Percentiles rank a stretch among this genome's conserved stretches.
Conservation (phyloP, 73 alveolate species). For the Tetrahymena elliotti region DNA sequence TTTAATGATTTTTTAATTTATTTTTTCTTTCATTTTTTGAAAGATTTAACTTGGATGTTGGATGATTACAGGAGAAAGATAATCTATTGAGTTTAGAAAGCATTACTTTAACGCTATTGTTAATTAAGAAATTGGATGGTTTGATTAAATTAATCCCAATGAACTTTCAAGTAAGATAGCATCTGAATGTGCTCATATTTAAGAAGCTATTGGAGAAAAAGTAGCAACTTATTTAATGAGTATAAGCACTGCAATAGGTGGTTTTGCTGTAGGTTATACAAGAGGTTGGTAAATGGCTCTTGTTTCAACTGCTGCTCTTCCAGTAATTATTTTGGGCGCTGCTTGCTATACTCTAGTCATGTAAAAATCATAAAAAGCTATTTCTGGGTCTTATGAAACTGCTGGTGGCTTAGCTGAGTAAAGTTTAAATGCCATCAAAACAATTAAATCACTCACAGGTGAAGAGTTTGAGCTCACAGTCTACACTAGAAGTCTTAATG, state of each 20-base stretch:
- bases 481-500: not conserved
- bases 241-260: conserved; percentile 51
- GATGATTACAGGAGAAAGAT: conserved; percentile 44
- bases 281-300: conserved; percentile 12
- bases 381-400: conserved; percentile 47
- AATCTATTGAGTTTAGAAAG: conserved; percentile 45
- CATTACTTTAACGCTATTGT: conserved; percentile 55
- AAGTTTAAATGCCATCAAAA: conserved; percentile 69
- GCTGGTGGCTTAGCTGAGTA: conserved; percentile 75
- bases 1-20: not conserved
- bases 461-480: conserved; percentile 31
- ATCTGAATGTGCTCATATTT: conserved; percentile 53
- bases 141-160: conserved; percentile 61
- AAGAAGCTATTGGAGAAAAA: conserved; percentile 72
- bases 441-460: conserved; percentile 60
- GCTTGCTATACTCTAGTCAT: conserved; percentile 28
- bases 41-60: conserved; percentile 15
- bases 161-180: conserved; percentile 59
- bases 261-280: conserved; percentile 32
- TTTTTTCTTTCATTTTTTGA: not conserved
- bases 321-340: conserved; percentile 30
- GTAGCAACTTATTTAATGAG: conserved; percentile 55
- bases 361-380: conserved; percentile 18
- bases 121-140: conserved; percentile 69
- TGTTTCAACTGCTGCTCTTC: not conserved